phyloP scores from a whole-genome alignment of 257 asterid genomes.

The Nemophila menziesii region DNA sequence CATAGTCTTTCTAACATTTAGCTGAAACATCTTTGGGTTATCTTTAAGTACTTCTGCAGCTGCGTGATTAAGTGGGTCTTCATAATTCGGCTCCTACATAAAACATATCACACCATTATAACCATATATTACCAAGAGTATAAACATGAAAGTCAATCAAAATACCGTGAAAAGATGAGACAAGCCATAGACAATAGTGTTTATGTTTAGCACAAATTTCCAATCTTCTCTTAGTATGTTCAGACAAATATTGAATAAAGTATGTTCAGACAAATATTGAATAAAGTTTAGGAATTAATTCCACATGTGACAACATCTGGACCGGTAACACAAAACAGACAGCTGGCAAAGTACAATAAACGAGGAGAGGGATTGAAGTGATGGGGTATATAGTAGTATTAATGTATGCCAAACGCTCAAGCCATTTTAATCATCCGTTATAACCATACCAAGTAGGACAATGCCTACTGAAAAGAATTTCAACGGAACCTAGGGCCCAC shows the following conservation, averaged over 20 bases:
- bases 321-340: no score
- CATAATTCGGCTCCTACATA: slow-evolving; percentile 35
- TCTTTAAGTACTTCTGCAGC: slow-evolving; percentile 31
- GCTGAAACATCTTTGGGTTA: slow-evolving; percentile 25
- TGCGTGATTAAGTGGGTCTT: slow-evolving; percentile 31
- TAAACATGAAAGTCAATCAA: no score
- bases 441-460: slow-evolving; percentile 35
- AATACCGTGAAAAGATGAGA: no score
- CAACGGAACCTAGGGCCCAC: slow-evolving; percentile 33
- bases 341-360: slow-evolving; percentile 31
- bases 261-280: no score
- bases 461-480: slow-evolving; percentile 25
- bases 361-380: slow-evolving; percentile 24
- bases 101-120: no score
- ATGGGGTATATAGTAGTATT: slow-evolving; percentile 25
- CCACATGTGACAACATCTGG: no score
- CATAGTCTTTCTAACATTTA: slow-evolving; percentile 42
- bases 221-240: no score
- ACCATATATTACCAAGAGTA: no score
- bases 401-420: slow-evolving; percentile 26
- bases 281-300: no score
- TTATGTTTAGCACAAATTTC: no score
- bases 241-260: no score
- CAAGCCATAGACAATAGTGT: no score
- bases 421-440: slow-evolving; percentile 22